A percentile compares a stretch with the other conserved stretches of the same genome.
Conservation (phyloP, 768 basidiomycete genomes). For the Boletus sp. region DNA sequence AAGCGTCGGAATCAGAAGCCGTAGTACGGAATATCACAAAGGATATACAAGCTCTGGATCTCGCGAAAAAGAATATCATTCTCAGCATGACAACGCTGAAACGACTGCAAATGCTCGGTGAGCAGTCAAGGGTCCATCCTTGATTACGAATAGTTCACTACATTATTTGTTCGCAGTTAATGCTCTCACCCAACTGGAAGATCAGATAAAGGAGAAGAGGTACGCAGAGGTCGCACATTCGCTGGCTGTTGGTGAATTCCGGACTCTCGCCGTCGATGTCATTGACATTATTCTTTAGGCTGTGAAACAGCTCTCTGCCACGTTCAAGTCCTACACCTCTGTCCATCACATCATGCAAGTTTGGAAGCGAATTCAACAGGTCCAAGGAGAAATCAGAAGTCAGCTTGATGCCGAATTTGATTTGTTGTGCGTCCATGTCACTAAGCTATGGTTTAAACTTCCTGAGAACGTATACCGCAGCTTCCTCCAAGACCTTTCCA, state of each 20-base stretch:
- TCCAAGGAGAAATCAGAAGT: slow-evolving; percentile 77
- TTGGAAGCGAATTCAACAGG: slow-evolving; percentile 74
- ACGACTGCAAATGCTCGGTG: slow-evolving; percentile 91
- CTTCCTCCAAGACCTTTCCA: slow-evolving; percentile 74
- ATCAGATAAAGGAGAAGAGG: slow-evolving; percentile 68
- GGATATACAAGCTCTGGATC: slow-evolving; percentile 92
- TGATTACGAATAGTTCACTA: background rate
- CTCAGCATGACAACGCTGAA: slow-evolving; percentile 87
- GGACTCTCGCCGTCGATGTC: slow-evolving; percentile 11
- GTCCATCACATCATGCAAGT: slow-evolving; percentile 75
- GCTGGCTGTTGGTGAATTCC: slow-evolving; percentile 53
- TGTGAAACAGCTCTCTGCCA: slow-evolving; percentile 77
- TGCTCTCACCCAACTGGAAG: slow-evolving; percentile 76
- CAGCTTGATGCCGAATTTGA: slow-evolving; percentile 91
- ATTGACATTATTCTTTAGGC: slow-evolving; percentile 47
- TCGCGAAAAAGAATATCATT: slow-evolving; percentile 91
- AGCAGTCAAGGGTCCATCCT: slow-evolving; percentile 22
- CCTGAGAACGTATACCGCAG: slow-evolving; percentile 37
- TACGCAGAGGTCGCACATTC: slow-evolving; percentile 85
- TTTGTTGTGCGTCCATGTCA: slow-evolving; percentile 63
- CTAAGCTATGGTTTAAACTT: background rate
- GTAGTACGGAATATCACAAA: slow-evolving; percentile 94
- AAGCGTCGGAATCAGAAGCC: slow-evolving; percentile 94
- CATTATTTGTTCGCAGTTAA: slow-evolving; percentile 53
- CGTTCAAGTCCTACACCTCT: slow-evolving; percentile 76